Percentiles rank a stretch among this genome's conserved stretches.
Evolutionary conservation across 805 yeast species (phyloP).

Genomic region (Myxozyma nipponensis): DNA sequence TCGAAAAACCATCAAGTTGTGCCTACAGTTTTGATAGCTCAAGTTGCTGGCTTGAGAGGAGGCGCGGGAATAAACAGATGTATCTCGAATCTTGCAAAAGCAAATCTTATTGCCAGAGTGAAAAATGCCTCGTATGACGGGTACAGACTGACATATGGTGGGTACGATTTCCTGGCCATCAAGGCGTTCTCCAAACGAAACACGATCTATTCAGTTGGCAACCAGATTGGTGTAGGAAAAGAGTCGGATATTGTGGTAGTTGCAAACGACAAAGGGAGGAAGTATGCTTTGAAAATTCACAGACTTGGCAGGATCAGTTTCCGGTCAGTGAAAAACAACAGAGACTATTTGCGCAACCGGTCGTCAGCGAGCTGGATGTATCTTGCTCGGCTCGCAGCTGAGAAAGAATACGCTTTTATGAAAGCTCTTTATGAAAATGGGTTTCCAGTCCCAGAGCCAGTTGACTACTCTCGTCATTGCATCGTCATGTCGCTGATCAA

Average conservation of each 20-base stretch:
- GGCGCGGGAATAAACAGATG: constrained; percentile 72
- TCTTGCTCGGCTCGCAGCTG: constrained; percentile 83
- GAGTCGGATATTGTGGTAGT: constrained; percentile 93
- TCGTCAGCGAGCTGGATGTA: constrained; percentile 90
- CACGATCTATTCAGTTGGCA: constrained; percentile 72
- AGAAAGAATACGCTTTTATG: constrained; percentile 89
- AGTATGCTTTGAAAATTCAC: constrained; percentile 80
- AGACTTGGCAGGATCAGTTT: constrained; percentile 93
- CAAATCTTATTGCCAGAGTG: constrained; percentile 68
- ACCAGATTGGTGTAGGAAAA: constrained; percentile 93
- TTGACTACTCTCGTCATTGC: constrained; percentile 85
- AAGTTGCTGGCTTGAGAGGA: constrained; percentile 71
- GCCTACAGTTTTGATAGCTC: constrained; percentile 79
- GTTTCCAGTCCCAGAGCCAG: constrained; percentile 83
- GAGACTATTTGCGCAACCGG: constrained; percentile 77
- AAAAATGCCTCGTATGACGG: constrained; percentile 83
- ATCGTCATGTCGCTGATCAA: constrained; percentile 83
- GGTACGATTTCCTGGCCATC: constrained; percentile 88
- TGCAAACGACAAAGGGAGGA: constrained; percentile 60
- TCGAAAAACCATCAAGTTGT: constrained; percentile 92
- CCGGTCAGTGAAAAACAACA: constrained; percentile 83
- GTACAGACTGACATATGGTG: constrained; percentile 79
- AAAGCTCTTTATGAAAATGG: constrained; percentile 65
- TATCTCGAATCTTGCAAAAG: constrained; percentile 81
- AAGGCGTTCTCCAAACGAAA: constrained; percentile 75